Conservation (phyloP, 2,329 filamentous ascomycete species). For the Calonectria pseudoreteaudii region DNA sequence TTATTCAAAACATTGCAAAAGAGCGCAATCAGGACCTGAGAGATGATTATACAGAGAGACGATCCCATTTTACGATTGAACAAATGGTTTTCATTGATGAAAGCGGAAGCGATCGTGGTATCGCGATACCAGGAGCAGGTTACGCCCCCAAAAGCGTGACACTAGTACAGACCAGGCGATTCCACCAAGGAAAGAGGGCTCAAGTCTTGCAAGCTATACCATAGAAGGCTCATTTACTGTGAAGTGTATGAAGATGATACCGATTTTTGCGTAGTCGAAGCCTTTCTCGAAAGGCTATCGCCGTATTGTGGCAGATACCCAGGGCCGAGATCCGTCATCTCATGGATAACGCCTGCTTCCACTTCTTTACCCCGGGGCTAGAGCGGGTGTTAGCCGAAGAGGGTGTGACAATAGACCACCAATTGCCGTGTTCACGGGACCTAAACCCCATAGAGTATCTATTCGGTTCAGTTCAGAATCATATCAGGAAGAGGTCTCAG, state of each 20-base stretch:
- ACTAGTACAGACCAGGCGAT: slow-evolving; percentile 27
- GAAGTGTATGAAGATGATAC: slow-evolving; percentile 32
- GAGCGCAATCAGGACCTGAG: slow-evolving; percentile 43
- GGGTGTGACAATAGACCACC: slow-evolving; percentile 15
- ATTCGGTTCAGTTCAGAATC: slow-evolving; percentile 8
- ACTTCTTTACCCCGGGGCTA: slow-evolving; percentile 26
- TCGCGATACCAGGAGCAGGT: slow-evolving; percentile 26
- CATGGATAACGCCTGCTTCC: slow-evolving; percentile 34
- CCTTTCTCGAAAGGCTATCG: slow-evolving; percentile 30
- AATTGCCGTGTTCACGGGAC: slow-evolving; percentile 2
- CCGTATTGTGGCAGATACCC: slow-evolving; percentile 31
- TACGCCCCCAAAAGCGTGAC: slow-evolving; percentile 31
- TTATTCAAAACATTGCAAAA: slow-evolving; percentile 12
- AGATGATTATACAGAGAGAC: slow-evolving; percentile 30
- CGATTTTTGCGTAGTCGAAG: slow-evolving; percentile 26
- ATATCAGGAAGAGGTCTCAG: slow-evolving; percentile 19
- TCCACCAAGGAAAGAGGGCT: slow-evolving; percentile 30
- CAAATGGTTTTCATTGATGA: slow-evolving; percentile 30
- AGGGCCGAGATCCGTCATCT: slow-evolving; percentile 31
- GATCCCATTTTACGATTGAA: slow-evolving; percentile 24
- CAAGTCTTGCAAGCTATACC: slow-evolving; percentile 29
- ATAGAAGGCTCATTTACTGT: slow-evolving; percentile 29
- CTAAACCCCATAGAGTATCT: slow-evolving; percentile 20
- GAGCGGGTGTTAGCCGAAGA: slow-evolving; percentile 23
- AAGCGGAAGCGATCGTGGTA: slow-evolving; percentile 26